Evolutionary conservation across 2,329 filamentous ascomycete genomes (phyloP).

Genomic region (Graphium sp.): DNA sequence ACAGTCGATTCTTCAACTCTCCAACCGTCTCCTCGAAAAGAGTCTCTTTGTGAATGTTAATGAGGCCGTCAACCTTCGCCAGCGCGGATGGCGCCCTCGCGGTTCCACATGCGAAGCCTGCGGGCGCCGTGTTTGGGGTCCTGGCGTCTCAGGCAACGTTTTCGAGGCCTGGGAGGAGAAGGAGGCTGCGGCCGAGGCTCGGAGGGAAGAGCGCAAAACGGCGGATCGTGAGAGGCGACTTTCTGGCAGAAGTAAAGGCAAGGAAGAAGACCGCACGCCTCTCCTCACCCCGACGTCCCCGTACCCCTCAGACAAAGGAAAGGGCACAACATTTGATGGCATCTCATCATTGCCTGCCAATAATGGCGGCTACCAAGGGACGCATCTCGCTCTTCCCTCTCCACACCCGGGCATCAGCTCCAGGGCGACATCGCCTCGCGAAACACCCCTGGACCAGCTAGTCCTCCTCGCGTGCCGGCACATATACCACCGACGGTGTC

Average conservation of each 20-base stretch:
- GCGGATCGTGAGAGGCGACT: conserved; percentile 11
- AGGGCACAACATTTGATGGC: conserved; percentile 39
- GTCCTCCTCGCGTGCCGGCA: conserved; percentile 56
- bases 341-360: conserved; percentile 13
- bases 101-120: conserved; percentile 83
- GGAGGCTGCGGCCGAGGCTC: conserved; percentile 27
- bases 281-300: too few relatives aligned
- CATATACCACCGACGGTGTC: conserved; percentile 51
- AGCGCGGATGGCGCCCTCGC: conserved; percentile 76
- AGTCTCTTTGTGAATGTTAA: conserved; percentile 76
- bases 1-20: conserved; percentile 70
- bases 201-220: conserved; percentile 23
- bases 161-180: conserved; percentile 70
- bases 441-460: conserved; percentile 40
- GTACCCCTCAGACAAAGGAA: conserved; percentile 18
- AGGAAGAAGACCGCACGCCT: too few relatives aligned
- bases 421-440: conserved; percentile 12
- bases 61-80: conserved; percentile 55
- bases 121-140: conserved; percentile 70
- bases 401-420: too few relatives aligned
- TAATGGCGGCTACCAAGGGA: background rate
- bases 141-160: conserved; percentile 59
- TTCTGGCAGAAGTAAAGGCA: conserved; percentile 21
- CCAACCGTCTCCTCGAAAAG: conserved; percentile 73
- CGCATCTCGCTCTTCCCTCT: background rate